A percentile compares a stretch with the other conserved stretches of the same genome.
phyloP scores from a whole-genome alignment of 192 early-diverging fungal genomes.

The Backusella tuberculispora region DNA sequence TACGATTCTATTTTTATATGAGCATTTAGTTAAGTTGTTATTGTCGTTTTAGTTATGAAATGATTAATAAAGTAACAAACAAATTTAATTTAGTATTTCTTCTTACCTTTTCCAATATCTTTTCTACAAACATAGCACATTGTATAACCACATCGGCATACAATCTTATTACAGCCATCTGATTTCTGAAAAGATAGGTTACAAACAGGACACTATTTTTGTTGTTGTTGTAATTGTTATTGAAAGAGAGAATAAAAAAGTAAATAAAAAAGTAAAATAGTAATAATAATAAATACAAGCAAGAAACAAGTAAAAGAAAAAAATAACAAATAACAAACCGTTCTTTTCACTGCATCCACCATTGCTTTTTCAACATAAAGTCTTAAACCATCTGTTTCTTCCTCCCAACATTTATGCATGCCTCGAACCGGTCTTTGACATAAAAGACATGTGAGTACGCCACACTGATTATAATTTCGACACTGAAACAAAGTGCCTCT shows the following conservation, averaged over 20 bases:
- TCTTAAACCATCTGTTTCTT: conserved; percentile 53
- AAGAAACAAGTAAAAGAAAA: not conserved
- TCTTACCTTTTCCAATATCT: conserved; percentile 49
- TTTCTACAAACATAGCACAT: conserved; percentile 71
- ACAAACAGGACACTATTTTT: conserved; percentile 56
- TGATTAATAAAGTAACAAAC: not conserved
- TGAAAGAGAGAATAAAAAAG: not conserved
- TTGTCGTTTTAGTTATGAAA: not conserved
- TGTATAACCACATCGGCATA: conserved; percentile 59
- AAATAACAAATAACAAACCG: conserved; percentile 40
- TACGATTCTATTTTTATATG: conserved; percentile 48
- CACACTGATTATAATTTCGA: conserved; percentile 47
- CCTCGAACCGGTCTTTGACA: conserved; percentile 49
- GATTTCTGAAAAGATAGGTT: conserved; percentile 57
- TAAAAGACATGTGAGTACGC: conserved; percentile 45
- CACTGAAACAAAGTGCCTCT: conserved; percentile 54
- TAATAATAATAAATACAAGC: not conserved
- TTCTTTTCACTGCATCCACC: conserved; percentile 63
- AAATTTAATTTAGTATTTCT: not conserved
- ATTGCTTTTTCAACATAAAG: conserved; percentile 65
- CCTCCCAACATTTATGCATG: conserved; percentile 54
- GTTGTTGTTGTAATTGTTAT: no score
- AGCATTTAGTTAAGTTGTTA: not conserved
- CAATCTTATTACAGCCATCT: conserved; percentile 70
- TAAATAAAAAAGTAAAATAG: conserved; percentile 4